Evolutionary conservation across 2,329 filamentous ascomycete genomes (phyloP).

Genomic region (Aspergillus sp.): DNA sequence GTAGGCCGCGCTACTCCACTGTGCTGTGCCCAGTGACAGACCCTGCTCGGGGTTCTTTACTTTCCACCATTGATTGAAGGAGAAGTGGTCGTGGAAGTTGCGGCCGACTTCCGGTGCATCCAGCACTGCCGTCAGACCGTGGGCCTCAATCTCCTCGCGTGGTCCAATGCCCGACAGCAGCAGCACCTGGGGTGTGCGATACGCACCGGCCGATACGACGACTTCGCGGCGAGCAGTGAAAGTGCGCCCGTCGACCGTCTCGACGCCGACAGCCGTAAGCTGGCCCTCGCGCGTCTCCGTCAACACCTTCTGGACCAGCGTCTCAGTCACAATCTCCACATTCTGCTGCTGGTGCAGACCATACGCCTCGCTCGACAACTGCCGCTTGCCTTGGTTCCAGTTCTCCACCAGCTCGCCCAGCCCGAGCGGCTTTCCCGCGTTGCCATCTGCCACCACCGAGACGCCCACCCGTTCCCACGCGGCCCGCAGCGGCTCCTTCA

Average conservation of each 20-base stretch:
- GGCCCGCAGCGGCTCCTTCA: conserved; percentile 34
- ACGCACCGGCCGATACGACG: conserved; percentile 33
- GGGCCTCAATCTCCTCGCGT: conserved; percentile 24
- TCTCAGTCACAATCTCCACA: conserved; percentile 21
- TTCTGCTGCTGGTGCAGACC: background rate
- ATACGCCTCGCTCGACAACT: conserved; percentile 29
- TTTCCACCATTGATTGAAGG: conserved; percentile 24
- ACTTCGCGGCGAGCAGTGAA: conserved; percentile 29
- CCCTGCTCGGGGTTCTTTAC: background rate
- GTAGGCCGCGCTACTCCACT: conserved; percentile 40
- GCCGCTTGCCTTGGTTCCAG: conserved; percentile 25
- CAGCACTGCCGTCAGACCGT: conserved; percentile 28
- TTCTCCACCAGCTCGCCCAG: conserved; percentile 31
- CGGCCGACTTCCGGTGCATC: conserved; percentile 24
- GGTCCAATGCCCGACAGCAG: conserved; percentile 38
- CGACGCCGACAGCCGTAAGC: conserved; percentile 23
- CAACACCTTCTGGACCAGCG: conserved; percentile 10
- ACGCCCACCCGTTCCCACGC: conserved; percentile 41
- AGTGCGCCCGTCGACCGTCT: conserved; percentile 21
- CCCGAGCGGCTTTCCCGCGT: conserved; percentile 30
- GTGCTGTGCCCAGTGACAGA: conserved; percentile 19
- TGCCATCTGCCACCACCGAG: conserved; percentile 22
- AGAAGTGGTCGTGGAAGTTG: conserved; percentile 28
- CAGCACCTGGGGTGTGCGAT: conserved; percentile 34
- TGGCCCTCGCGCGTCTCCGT: conserved; percentile 16